Conservation (phyloP, 305 asterid genomes). For the Plantago coronopus region DNA sequence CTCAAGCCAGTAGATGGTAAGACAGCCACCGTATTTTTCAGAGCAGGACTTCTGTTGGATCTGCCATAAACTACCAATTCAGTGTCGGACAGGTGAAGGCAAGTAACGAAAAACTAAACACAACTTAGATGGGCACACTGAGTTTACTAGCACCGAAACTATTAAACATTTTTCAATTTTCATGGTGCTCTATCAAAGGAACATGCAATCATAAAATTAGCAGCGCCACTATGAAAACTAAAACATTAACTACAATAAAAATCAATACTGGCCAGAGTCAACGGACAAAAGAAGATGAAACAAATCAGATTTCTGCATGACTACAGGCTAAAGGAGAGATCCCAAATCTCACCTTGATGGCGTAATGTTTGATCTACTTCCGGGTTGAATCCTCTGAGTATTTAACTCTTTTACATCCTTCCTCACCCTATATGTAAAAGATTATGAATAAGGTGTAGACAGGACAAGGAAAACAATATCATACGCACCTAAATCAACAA, state of each 20-base stretch:
- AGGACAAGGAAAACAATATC: neutral
- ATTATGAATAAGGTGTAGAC: constrained; percentile 15
- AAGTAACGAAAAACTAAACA: neutral
- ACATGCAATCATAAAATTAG: neutral
- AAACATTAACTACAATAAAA: neutral
- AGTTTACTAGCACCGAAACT: neutral
- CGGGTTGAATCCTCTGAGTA: constrained; percentile 44
- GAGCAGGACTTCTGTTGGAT: constrained; percentile 30
- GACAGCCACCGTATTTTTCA: constrained; percentile 21
- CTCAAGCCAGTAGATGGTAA: constrained; percentile 38
- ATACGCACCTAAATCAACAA: constrained; percentile 5
- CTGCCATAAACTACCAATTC: constrained; percentile 24
- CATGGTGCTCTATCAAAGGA: neutral
- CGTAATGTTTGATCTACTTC: constrained; percentile 38
- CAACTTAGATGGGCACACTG: neutral
- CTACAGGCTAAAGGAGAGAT: constrained; percentile 13
- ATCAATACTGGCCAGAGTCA: neutral
- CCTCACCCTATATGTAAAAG: constrained; percentile 39
- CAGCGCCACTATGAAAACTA: constrained; percentile 4
- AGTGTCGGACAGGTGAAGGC: neutral
- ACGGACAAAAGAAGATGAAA: neutral
- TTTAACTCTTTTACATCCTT: constrained; percentile 45
- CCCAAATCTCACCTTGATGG: constrained; percentile 47
- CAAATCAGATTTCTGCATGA: constrained; percentile 1
- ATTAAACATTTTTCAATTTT: neutral